Conservation (phyloP, 208 protist genomes). For the Trypanosoma lewisi region DNA sequence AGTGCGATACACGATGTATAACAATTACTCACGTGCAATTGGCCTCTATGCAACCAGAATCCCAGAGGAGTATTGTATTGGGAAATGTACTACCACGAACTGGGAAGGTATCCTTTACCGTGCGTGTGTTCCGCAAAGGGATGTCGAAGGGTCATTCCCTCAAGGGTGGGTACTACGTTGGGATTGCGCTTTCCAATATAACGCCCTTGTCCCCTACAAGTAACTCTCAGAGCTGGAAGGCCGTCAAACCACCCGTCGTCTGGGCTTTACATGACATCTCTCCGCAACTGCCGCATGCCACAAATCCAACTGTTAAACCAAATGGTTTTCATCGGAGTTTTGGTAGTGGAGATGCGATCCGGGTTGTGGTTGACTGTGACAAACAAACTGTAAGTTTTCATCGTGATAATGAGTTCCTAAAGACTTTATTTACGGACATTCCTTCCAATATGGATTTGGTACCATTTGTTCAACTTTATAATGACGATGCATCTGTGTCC, state of each 20-base stretch:
- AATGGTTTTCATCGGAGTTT: conserved; percentile 90
- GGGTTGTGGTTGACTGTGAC: conserved; percentile 79
- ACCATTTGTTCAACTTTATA: conserved; percentile 91
- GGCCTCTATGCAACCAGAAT: conserved; percentile 74
- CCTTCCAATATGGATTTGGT: conserved; percentile 77
- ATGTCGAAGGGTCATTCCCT: conserved; percentile 88
- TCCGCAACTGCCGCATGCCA: conserved; percentile 85
- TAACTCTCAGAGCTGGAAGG: conserved; percentile 88
- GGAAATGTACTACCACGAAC: conserved; percentile 77
- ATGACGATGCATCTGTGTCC: conserved; percentile 77
- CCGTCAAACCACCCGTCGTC: conserved; percentile 80
- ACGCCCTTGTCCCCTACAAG: conserved; percentile 70
- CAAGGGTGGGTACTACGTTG: conserved; percentile 90
- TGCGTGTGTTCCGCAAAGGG: conserved; percentile 70
- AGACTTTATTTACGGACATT: conserved; percentile 83
- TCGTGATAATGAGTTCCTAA: conserved; percentile 83
- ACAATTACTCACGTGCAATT: conserved; percentile 68
- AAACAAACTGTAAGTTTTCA: conserved; percentile 78
- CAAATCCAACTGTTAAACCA: conserved; percentile 85
- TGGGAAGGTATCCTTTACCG: conserved; percentile 80
- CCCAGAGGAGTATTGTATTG: conserved; percentile 85
- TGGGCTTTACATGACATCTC: conserved; percentile 91
- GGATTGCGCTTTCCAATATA: conserved; percentile 64
- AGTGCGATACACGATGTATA: conserved; percentile 80
- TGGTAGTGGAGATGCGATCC: conserved; percentile 77